These are phyloP conservation scores for Globisporangium viniferum DNA, from an alignment of 352 stramenopile species.

Conservation along the genomic window DNA sequence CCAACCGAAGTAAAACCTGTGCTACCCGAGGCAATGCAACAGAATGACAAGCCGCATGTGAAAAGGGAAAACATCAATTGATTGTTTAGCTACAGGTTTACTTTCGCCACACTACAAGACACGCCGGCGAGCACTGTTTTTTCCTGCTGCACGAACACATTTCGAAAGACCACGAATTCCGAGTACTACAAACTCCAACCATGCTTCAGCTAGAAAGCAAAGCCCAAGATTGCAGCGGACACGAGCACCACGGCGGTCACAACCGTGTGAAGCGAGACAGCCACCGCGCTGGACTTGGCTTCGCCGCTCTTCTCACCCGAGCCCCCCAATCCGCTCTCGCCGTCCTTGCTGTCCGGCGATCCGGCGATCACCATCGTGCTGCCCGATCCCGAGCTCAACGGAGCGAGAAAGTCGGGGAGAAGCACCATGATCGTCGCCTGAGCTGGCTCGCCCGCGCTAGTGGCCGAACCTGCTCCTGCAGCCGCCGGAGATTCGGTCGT, in stretches of 20 bases:
- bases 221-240: background rate
- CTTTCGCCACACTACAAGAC: background rate
- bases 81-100: background rate
- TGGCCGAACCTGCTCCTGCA: slow-evolving; percentile 4
- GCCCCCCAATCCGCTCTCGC: slow-evolving; percentile 18
- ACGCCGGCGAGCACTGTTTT: background rate
- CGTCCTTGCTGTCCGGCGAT: slow-evolving; percentile 18
- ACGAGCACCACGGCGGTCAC: background rate
- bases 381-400: slow-evolving; percentile 32
- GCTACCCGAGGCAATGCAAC: background rate
- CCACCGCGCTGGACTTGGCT: slow-evolving; percentile 3
- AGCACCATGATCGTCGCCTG: slow-evolving; percentile 60
- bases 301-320: slow-evolving; percentile 17
- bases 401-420: slow-evolving; percentile 44
- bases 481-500: background rate
- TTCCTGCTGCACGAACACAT: background rate
- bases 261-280: background rate
- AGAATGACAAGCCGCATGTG: background rate
- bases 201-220: background rate
- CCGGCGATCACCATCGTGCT: slow-evolving; percentile 42
- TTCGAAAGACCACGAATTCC: background rate
- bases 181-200: background rate
- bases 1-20: too few species aligned
- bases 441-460: slow-evolving; percentile 3
- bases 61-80: background rate